Conservation (phyloP, 192 early-diverging fungal genomes). For the Linnemannia schmuckeri region DNA sequence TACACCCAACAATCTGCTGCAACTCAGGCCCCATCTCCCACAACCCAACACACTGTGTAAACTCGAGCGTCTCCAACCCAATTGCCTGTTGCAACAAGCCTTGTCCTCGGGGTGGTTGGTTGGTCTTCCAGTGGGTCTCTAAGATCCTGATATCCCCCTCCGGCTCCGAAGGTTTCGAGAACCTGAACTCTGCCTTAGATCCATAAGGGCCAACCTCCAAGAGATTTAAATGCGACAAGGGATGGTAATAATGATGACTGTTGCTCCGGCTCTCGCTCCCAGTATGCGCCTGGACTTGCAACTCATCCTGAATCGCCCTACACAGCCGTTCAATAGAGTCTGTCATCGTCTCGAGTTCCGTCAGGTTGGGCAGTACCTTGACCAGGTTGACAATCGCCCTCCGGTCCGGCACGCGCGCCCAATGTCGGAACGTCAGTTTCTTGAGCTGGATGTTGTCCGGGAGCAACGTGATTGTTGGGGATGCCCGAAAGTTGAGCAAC, state of each 20-base stretch:
- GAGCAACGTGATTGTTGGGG: background rate
- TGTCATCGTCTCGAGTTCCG: constrained; percentile 13
- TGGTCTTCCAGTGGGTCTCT: constrained; percentile 16
- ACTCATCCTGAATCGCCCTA: background rate
- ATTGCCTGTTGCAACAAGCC: background rate
- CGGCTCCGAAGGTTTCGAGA: background rate
- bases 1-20: constrained; percentile 24
- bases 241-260: background rate
- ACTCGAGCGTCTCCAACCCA: constrained; percentile 16
- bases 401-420: constrained; percentile 8
- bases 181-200: background rate
- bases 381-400: background rate
- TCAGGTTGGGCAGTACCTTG: background rate
- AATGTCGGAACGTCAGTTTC: constrained; percentile 6
- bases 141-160: background rate
- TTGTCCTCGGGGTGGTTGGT: background rate
- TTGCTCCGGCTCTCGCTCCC: background rate
- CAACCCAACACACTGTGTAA: constrained; percentile 8
- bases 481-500: constrained; percentile 1
- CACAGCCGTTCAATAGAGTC: background rate
- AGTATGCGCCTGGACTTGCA: background rate
- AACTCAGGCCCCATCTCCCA: constrained; percentile 15
- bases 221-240: background rate
- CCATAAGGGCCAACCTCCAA: background rate
- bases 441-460: constrained; percentile 21